A percentile compares a stretch with the other conserved stretches of the same genome.
These are phyloP conservation scores for Talaromyces ruber DNA, from an alignment of 495 filamentous ascomycete genomes.

Conservation along the genomic window DNA sequence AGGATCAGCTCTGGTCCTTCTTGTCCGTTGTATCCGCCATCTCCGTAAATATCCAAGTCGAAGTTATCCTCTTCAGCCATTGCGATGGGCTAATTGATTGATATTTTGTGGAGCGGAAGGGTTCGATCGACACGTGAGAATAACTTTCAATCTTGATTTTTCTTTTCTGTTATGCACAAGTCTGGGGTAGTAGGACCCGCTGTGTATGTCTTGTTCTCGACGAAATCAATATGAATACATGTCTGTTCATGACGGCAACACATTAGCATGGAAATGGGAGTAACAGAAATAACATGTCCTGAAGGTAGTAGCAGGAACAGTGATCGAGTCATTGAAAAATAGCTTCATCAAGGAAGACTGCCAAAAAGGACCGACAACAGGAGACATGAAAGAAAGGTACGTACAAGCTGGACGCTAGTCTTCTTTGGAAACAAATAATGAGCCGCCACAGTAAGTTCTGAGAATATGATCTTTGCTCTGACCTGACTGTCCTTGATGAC, in stretches of 20 bases:
- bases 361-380: background rate
- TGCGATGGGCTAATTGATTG: slow-evolving; percentile 20
- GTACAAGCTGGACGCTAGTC: slow-evolving; percentile 33
- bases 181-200: background rate
- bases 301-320: background rate
- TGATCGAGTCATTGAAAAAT: background rate
- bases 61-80: slow-evolving; percentile 93
- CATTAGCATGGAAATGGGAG: slow-evolving; percentile 29
- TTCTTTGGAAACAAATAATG: slow-evolving; percentile 7
- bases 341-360: background rate
- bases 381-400: slow-evolving; percentile 21
- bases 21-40: slow-evolving; percentile 48
- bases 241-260: slow-evolving; percentile 29
- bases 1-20: slow-evolving; percentile 39
- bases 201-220: slow-evolving; percentile 10
- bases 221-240: slow-evolving; percentile 35
- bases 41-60: slow-evolving; percentile 97
- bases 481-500: slow-evolving; percentile 28
- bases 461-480: background rate
- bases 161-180: slow-evolving; percentile 15
- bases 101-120: background rate
- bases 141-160: slow-evolving; percentile 19
- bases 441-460: slow-evolving; percentile 1
- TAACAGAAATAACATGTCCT: slow-evolving; percentile 1
- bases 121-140: slow-evolving; percentile 6